These are phyloP conservation scores for Dichotomocladium elegans DNA, from an alignment of 371 early-diverging fungal genomes.

Conservation along the genomic window DNA sequence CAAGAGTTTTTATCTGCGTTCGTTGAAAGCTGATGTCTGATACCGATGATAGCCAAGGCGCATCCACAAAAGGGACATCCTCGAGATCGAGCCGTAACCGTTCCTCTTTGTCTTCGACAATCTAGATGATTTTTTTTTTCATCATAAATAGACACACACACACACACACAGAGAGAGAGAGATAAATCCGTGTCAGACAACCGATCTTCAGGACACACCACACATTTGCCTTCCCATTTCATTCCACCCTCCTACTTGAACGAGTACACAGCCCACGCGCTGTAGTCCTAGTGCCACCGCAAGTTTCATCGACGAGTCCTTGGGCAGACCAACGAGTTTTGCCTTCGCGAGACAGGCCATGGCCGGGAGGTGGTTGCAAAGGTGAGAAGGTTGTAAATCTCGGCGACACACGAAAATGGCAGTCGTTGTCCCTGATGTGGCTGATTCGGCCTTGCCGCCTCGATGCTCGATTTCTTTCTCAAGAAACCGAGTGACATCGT, in stretches of 20 bases:
- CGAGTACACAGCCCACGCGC: constrained; percentile 15
- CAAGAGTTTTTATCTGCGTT: constrained; percentile 19
- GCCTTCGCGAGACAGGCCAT: constrained; percentile 30
- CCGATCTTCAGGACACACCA: too few relatives aligned
- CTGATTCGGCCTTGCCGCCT: too few relatives aligned
- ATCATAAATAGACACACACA: background rate
- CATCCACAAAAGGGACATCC: constrained; percentile 17
- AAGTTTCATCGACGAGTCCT: constrained; percentile 19
- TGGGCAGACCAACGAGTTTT: constrained; percentile 25
- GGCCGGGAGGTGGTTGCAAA: constrained; percentile 29
- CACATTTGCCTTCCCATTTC: too few relatives aligned
- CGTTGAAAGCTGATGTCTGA: constrained; percentile 3
- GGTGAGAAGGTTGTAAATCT: constrained; percentile 28
- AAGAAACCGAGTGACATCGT: constrained; percentile 24
- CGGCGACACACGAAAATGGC: constrained; percentile 35
- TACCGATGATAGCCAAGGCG: constrained; percentile 25
- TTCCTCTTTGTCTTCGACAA: constrained; percentile 19
- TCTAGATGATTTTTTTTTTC: background rate
- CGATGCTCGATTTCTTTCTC: constrained; percentile 19
- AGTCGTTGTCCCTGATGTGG: background rate
- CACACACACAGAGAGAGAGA: too few relatives aligned
- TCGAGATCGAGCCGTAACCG: constrained; percentile 18
- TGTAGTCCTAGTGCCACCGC: constrained; percentile 15
- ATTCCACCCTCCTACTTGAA: too few relatives aligned
- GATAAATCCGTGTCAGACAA: too few relatives aligned